A percentile compares a stretch with the other conserved stretches of the same genome.
phyloP scores from a whole-genome alignment of 139 green algal genomes.

The Gonium pectorale region DNA sequence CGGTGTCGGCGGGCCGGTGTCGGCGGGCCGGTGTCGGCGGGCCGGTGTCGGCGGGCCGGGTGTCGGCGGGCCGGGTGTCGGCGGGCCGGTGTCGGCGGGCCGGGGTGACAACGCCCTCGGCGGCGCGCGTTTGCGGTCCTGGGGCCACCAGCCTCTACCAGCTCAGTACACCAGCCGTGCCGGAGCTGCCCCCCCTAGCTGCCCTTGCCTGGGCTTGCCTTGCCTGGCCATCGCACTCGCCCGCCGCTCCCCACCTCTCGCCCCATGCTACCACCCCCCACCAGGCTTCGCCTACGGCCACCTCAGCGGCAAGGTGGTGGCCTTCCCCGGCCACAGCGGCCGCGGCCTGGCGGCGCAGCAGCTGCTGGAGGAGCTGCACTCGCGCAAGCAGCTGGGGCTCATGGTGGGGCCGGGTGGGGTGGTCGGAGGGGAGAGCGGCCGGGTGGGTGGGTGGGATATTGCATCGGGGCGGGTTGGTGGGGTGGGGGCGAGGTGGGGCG shows the following conservation, averaged over 20 bases:
- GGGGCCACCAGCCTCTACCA: too few species aligned
- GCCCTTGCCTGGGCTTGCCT: too few species aligned
- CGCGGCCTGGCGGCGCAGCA: constrained; percentile 69
- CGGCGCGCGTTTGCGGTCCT: too few species aligned
- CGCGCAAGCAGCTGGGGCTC: constrained; percentile 40
- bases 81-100: too few species aligned
- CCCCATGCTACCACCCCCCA: background rate
- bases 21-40: too few species aligned
- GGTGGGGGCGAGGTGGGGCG: background rate
- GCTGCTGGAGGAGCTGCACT: constrained; percentile 68
- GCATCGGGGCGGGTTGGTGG: background rate
- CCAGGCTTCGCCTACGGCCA: constrained; percentile 60
- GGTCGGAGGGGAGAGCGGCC: background rate
- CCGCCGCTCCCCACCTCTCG: background rate
- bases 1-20: too few species aligned
- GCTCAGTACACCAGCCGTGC: too few species aligned
- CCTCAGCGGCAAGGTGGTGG: constrained; percentile 52
- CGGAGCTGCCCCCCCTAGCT: too few species aligned
- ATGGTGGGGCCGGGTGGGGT: constrained; percentile 20
- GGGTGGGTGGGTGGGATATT: background rate
- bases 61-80: too few species aligned
- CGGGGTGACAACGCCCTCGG: too few species aligned
- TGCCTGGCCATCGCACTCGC: background rate
- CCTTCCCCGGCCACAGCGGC: constrained; percentile 38
- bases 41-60: too few species aligned